Base-by-base conservation (phyloP, 1,284 basidiomycete genomes). In the Chiua sp. region DNA sequence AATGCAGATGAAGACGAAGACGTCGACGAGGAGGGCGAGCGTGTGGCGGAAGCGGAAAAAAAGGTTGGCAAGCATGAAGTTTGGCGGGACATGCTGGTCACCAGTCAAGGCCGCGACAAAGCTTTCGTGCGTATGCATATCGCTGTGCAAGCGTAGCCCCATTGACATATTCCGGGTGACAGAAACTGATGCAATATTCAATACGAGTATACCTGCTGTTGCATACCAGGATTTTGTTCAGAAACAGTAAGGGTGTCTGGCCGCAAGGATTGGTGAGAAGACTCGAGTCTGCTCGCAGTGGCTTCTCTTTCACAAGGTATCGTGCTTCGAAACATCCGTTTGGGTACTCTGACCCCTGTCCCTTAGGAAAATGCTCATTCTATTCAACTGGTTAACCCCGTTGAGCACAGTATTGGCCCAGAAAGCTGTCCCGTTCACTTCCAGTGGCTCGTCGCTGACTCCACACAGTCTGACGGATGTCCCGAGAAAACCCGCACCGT, bases 161-260 rank as follows among this genome's bases (percentile, higher is more conserved):
- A 46, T 63, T 66, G 59, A 67, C 54, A 11, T 28, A 7, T 51
- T 51, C 23, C 50, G 32, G 53, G 47, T 35, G 47, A 30, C 61
- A 93, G 91, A 93, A 93, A 93, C 69, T 92, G 57, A 85, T 93
- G 59, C 91, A 93, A 78, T 93, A 93, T 72, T 83, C 88, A 28
- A 82, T 93, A 63, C 84, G 85, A 52, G 76, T 92, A 57, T 92
- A 88, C 72, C 79, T 93, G 46, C 72, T 90, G 32, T 87, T 92
- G 70, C 91, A 92, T 72, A 75, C 77, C 47, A 78, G 83, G 7
- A 56, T 88, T 33, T 63, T 86, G 37, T 74, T 86, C 63, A 77
- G 82, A 58, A 77, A 77, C 60, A 44, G 68, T 62, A 64, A 62
- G 30, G 71, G 75, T 20, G 72, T 73, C 54, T 87, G 84, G 83